Evolutionary conservation across 164 flowering plant species (phyloP).

Genomic region (Stephania yunnanensis): DNA sequence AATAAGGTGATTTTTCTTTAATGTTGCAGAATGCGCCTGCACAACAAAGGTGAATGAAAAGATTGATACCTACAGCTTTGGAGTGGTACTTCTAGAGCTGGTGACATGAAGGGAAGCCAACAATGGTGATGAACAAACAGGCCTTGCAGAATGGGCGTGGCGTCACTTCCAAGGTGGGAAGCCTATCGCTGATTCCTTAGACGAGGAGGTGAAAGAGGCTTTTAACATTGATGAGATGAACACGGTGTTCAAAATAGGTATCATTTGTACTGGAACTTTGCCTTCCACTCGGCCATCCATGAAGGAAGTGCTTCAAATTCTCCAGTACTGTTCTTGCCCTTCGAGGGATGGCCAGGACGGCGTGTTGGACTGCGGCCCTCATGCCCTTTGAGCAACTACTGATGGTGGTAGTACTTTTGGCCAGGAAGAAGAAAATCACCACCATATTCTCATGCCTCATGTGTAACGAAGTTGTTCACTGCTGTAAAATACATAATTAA

Average conservation of each 20-base stretch:
- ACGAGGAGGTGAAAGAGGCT: constrained; percentile 40
- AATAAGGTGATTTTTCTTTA: too few relatives aligned
- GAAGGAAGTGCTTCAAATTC: constrained; percentile 65
- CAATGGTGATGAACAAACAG: constrained; percentile 39
- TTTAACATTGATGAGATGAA: constrained; percentile 44
- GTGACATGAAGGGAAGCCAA: constrained; percentile 65
- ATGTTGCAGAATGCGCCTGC: constrained; percentile 59
- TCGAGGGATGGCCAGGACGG: constrained; percentile 9
- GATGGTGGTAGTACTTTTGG: not conserved
- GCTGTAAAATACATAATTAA: too few relatives aligned
- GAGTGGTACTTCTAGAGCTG: constrained; percentile 80
- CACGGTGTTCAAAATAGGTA: constrained; percentile 52
- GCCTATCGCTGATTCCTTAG: constrained; percentile 36
- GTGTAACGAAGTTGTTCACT: not conserved
- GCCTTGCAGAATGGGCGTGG: constrained; percentile 83
- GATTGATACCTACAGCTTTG: constrained; percentile 81
- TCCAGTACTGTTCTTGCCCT: constrained; percentile 19
- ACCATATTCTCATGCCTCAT: not conserved
- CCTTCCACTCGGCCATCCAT: constrained; percentile 73
- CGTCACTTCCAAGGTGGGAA: constrained; percentile 34
- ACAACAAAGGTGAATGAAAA: constrained; percentile 66
- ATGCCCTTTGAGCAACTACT: constrained; percentile 38
- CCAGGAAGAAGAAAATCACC: not conserved
- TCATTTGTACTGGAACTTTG: constrained; percentile 53
- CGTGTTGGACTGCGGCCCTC: constrained; percentile 29